Base-by-base conservation (phyloP, 192 early-diverging fungal genomes). In the Kickxella alabastrina region DNA sequence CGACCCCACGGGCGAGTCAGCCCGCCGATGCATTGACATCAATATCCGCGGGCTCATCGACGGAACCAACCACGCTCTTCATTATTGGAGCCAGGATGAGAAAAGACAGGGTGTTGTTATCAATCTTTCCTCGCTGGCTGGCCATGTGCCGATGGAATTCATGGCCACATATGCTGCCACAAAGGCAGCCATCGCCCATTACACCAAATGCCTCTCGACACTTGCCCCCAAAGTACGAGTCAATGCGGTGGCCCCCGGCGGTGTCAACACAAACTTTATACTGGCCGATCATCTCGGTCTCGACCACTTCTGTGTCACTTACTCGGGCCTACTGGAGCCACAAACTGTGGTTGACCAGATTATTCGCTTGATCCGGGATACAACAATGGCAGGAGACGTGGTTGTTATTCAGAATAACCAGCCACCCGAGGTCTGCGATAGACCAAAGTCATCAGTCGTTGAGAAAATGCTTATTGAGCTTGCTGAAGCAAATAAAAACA, bases 141-240 rank as follows among this genome's bases (percentile, higher is more conserved):
- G 80, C 0, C 57, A 82, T n/a, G 39, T 54, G 29, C 75, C 78
- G 3, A 31, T 80, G 34, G 40, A 60, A 10, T 57, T 54, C 32
- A 78, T 81, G 50, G 83, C 86, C 7, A 79, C 85, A 21, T 91
- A 91, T 62, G 70, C 79, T 9, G 84, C 86, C 1, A 80, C 85
- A 12, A 90, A 90, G 66, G 82, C 77, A 15, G 88, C 81, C 17
- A 82, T 87, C 15, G 68, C 79, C 15, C 69, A 74, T n/a, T 83
- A 80, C 29, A 80, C 81, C 21, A 67, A 68, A 36, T 43, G 53
- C 1, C 57, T 78, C 24, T 57, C 66, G 3, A 69, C 65, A 22
- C 46, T 74, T 7, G 63, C 65, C 6, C 78, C 54, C 21, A 54
- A 73, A 25, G 78, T 85, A 39, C 78, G 83, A 8, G 76, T 85